phyloP scores from a whole-genome alignment of 805 yeast species.

The Saccharomycopsis oosterbeekiorum region DNA sequence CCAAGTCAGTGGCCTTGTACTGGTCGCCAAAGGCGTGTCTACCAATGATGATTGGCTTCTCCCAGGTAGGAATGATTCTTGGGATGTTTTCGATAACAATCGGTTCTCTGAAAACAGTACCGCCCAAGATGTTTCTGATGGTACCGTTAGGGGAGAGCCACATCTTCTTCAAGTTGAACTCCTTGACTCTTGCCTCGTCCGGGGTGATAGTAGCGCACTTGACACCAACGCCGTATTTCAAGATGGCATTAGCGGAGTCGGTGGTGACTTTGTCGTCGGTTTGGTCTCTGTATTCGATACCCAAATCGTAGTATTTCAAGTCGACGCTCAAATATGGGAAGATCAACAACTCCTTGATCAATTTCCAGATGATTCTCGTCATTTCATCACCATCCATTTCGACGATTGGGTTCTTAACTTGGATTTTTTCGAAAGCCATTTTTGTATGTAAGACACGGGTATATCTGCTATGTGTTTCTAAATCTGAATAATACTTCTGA shows the following conservation, averaged over 20 bases:
- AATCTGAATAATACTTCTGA: too few relatives aligned
- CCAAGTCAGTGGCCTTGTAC: slow-evolving; percentile 69
- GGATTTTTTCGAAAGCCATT: slow-evolving; percentile 35
- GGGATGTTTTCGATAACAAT: slow-evolving; percentile 73
- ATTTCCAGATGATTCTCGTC: slow-evolving; percentile 77
- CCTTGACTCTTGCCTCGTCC: slow-evolving; percentile 70
- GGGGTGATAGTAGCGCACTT: slow-evolving; percentile 85
- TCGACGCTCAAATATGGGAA: slow-evolving; percentile 64
- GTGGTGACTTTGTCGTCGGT: slow-evolving; percentile 67
- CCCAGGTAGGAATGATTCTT: slow-evolving; percentile 70
- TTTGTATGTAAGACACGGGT: background rate
- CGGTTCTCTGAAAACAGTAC: slow-evolving; percentile 80
- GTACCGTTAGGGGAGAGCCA: slow-evolving; percentile 85
- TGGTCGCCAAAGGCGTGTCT: slow-evolving; percentile 85
- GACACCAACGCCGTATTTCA: slow-evolving; percentile 67
- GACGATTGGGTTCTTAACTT: slow-evolving; percentile 64
- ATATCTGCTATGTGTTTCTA: too few relatives aligned
- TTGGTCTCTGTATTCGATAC: slow-evolving; percentile 56
- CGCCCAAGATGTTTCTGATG: slow-evolving; percentile 69
- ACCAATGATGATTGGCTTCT: slow-evolving; percentile 73
- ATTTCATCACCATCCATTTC: slow-evolving; percentile 81
- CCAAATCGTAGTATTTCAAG: slow-evolving; percentile 66
- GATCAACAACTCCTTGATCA: slow-evolving; percentile 59
- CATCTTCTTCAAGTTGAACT: slow-evolving; percentile 66
- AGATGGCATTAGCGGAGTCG: slow-evolving; percentile 71